Base-by-base conservation (phyloP, 164 flowering plant species). In the Chimonanthus salicifolius region DNA sequence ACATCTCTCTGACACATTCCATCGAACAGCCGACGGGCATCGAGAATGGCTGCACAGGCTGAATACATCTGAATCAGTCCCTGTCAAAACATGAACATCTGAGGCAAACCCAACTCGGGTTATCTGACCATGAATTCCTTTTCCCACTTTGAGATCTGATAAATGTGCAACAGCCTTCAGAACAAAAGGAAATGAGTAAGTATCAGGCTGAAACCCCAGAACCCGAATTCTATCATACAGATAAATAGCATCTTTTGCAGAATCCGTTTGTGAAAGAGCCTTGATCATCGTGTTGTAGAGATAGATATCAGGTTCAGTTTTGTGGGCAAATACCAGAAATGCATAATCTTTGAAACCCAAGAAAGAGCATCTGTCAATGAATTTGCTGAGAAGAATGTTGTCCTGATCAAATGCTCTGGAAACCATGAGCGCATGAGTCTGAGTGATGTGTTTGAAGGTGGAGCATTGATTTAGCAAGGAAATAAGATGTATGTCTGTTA, bases 11-110 rank as follows among this genome's bases (percentile, higher is more conserved):
- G 10, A 15, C 15, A 16, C 78, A 72, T 67, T 68, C 47, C 80
- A 47, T 88, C 94, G 71, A 90, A 90, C 81, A 88, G 64, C 33
- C 78, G 76, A 2, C 86, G 86, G 0, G 93, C 92, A 77, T 84
- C 82, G 3, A 47, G 48, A 66, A 82, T 64, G 10, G 64, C n/a
- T 3, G 83, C 85, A 67, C 79, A 82, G 7, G 75, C 69, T 2
- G 87, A 80, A 51, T 90, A 90, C 84, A 86, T 79, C 33, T 80
- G 86, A 33, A 89, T 74, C 7, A 89, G 69, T 50, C 83, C 83
- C 84, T 5, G 87, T 79, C 13, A 46, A 77, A 21, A 86, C 87
- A 62, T 78, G 78, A 69, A 82, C 76, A 71, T 86, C 78, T 43
- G 64, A 74, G 43, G 71, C 79, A 6, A 87, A 71, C 67, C 90